Evolutionary conservation across 2,329 filamentous ascomycete genomes (phyloP).

Genomic region (Verticillium zaregamsianum): DNA sequence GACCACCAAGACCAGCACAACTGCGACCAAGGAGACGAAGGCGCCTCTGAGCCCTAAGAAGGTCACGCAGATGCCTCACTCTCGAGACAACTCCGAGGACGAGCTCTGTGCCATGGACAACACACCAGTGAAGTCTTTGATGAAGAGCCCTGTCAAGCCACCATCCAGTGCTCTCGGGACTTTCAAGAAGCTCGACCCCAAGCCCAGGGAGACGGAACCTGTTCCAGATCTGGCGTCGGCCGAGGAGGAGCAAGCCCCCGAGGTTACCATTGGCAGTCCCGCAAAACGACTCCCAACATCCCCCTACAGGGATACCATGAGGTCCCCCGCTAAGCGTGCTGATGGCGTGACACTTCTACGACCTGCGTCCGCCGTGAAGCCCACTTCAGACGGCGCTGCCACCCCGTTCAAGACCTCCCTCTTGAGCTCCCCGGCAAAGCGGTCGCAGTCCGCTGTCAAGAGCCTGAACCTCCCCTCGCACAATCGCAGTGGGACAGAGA

Average conservation of each 20-base stretch:
- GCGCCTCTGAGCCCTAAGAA: conserved; percentile 62
- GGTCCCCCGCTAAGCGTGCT: conserved; percentile 49
- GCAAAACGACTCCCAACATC: conserved; percentile 50
- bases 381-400: conserved; percentile 5
- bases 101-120: conserved; percentile 52
- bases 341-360: conserved; percentile 36
- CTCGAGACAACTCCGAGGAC: conserved; percentile 51
- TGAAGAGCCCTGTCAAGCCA: conserved; percentile 53
- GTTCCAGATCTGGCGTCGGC: conserved; percentile 2
- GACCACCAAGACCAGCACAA: conserved; percentile 17
- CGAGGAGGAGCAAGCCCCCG: conserved; percentile 2
- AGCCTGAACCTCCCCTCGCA: conserved; percentile 23
- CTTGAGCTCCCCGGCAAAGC: conserved; percentile 48
- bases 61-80: conserved; percentile 51
- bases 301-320: conserved; percentile 51
- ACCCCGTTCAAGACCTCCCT: conserved; percentile 33
- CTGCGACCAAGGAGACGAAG: conserved; percentile 31
- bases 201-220: conserved; percentile 15
- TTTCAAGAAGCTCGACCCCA: conserved; percentile 30
- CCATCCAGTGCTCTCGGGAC: conserved; percentile 24
- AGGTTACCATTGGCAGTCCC: conserved; percentile 44
- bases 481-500: conserved; percentile 16
- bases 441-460: conserved; percentile 41
- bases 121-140: conserved; percentile 46
- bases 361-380: conserved; percentile 28